phyloP scores from a whole-genome alignment of 2,329 filamentous ascomycete genomes.

The Aureobasidium sp. region DNA sequence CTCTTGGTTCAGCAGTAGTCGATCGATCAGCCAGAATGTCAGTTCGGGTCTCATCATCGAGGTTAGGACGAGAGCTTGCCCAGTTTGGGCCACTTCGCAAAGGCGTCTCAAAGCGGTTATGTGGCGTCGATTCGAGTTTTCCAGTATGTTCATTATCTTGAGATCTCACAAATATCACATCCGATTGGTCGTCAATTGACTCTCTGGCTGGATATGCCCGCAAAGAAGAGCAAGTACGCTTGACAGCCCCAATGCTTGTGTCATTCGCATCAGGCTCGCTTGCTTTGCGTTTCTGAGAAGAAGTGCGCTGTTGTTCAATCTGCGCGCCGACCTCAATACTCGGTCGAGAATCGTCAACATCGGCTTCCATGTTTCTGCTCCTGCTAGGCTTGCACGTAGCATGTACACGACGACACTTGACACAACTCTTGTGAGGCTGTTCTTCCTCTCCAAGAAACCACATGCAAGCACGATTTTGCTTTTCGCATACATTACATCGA shows the following conservation, averaged over 20 bases:
- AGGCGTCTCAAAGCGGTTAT: neutral
- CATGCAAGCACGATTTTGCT: neutral
- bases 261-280: neutral
- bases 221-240: neutral
- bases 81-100: neutral
- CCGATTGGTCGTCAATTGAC: neutral
- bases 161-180: neutral
- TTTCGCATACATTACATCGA: neutral
- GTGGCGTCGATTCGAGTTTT: neutral
- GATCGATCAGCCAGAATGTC: neutral
- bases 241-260: neutral
- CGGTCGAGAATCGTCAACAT: neutral
- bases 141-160: neutral
- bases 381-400: neutral
- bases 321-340: neutral
- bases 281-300: neutral
- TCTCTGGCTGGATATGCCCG: neutral
- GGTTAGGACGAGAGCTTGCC: neutral
- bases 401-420: constrained; percentile 4
- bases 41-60: neutral
- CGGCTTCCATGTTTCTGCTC: neutral
- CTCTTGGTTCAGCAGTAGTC: neutral
- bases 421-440: neutral
- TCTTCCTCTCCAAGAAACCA: constrained; percentile 4
- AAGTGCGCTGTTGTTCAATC: neutral